Conservation (phyloP, 306 rosid genomes). For the Urtica urens region DNA sequence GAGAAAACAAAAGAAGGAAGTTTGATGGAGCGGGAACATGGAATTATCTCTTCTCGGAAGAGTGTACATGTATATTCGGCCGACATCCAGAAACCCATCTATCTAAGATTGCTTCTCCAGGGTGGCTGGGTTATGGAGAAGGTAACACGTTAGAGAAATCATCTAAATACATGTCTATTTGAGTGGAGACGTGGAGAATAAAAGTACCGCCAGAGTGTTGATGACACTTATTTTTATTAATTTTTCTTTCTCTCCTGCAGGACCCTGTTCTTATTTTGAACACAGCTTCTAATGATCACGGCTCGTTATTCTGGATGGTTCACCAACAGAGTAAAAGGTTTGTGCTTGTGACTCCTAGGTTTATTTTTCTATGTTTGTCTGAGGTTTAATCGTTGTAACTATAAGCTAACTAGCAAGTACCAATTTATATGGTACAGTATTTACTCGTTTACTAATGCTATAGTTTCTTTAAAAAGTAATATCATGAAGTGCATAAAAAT, state of each 20-base stretch:
- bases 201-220: not conserved
- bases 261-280: slow-evolving; percentile 74
- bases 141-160: slow-evolving; percentile 34
- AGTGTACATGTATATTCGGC: slow-evolving; percentile 73
- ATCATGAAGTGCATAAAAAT: not conserved
- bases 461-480: not conserved
- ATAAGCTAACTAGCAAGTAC: too few species aligned
- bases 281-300: slow-evolving; percentile 51
- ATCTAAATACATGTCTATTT: not conserved
- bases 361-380: not conserved
- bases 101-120: slow-evolving; percentile 64
- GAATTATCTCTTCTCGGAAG: slow-evolving; percentile 58
- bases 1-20: slow-evolving; percentile 70
- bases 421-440: too few species aligned
- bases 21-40: slow-evolving; percentile 46
- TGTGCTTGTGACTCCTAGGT: slow-evolving; percentile 21
- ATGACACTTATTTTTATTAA: slow-evolving; percentile 7
- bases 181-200: not conserved
- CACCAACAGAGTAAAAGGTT: slow-evolving; percentile 78
- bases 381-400: not conserved
- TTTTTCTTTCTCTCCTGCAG: slow-evolving; percentile 23
- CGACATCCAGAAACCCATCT: slow-evolving; percentile 69
- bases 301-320: slow-evolving; percentile 82
- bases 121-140: slow-evolving; percentile 93
- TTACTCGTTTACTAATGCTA: too few species aligned